phyloP scores from a whole-genome alignment of 306 rosid species.

The Malus asiatica region DNA sequence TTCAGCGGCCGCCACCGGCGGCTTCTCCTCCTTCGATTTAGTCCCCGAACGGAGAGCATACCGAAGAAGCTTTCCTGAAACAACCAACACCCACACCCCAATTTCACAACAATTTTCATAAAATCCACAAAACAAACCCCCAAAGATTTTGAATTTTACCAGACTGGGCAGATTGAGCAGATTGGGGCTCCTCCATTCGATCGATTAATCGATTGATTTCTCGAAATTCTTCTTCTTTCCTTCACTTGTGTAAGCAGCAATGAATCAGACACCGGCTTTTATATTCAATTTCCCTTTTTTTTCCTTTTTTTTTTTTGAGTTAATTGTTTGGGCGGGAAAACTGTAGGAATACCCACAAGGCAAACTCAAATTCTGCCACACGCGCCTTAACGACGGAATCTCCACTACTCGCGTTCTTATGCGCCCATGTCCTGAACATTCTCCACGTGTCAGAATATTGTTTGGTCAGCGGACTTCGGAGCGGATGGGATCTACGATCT shows the following conservation, averaged over 20 bases:
- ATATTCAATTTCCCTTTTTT: background rate
- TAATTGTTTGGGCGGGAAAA: slow-evolving; percentile 47
- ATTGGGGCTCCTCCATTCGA: slow-evolving; percentile 38
- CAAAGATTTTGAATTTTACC: background rate
- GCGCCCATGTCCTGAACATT: background rate
- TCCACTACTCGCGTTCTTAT: background rate
- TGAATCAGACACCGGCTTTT: background rate
- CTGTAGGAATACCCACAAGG: background rate
- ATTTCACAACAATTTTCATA: background rate
- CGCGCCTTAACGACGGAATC: background rate
- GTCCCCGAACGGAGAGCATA: slow-evolving; percentile 56
- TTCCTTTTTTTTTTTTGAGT: background rate
- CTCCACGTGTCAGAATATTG: background rate
- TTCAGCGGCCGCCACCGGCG: slow-evolving; percentile 17
- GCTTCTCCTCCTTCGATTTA: slow-evolving; percentile 44
- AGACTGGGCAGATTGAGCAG: slow-evolving; percentile 20
- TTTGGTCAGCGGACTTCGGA: background rate
- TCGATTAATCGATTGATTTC: slow-evolving; percentile 8
- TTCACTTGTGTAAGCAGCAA: background rate
- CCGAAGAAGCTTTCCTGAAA: slow-evolving; percentile 57
- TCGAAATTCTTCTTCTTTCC: background rate
- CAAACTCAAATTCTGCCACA: slow-evolving; percentile 9
- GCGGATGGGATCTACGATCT: background rate
- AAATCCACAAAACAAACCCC: background rate
- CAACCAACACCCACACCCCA: background rate